Base-by-base conservation (phyloP, 441 rosid genomes). In the Erysimum cheiri region DNA sequence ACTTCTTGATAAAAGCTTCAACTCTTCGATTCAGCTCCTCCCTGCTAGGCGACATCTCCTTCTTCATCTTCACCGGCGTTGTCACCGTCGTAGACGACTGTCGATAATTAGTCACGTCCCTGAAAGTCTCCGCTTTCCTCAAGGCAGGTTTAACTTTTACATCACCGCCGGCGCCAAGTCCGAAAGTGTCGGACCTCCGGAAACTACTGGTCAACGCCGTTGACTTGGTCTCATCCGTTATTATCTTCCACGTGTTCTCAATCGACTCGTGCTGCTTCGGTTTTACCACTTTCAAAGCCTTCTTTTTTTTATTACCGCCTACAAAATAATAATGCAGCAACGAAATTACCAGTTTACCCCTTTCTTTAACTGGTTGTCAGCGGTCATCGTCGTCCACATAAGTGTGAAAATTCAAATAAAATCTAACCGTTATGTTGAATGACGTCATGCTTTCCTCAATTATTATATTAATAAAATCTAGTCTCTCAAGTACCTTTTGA, bases 21-120 rank as follows among this genome's bases (percentile, higher is more conserved):
- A 81, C 92, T 67, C 89, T 81, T 11, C 84, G 80, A 74, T 89
- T 87, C 84, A 90, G 72, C 84, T 92, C 98, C 55, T 92, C 98
- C 55, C 83, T 87, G 60, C 86, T 79, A 73, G 85, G 81, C 29
- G 88, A 85, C 69, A 82, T 80, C 54, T 86, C 94, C 58, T 81
- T 81, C 58, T 82, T 82, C 72, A 82, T 81, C 82, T 74, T 85
- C 76, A 74, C 76, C 28, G 83, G 60, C 2, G 61, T 8, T 26
- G 78, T 28, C 40, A 32, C 60, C 22, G 69, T 75, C 41, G 90
- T 22, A 55, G 55, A 15, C 68, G 49, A 11, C 61, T 78, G 75
- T 47, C 46, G 36, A 31, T 52, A 35, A 35, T 81, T 81, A 29
- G 84, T 82, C 55, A 82, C 68, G 69, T 80, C 92, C 78, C 71